Percentiles rank a stretch among this genome's conserved stretches.
Evolutionary conservation across 2,329 filamentous ascomycete genomes (phyloP).

Genomic region (Trichophyton mentagrophytes): DNA sequence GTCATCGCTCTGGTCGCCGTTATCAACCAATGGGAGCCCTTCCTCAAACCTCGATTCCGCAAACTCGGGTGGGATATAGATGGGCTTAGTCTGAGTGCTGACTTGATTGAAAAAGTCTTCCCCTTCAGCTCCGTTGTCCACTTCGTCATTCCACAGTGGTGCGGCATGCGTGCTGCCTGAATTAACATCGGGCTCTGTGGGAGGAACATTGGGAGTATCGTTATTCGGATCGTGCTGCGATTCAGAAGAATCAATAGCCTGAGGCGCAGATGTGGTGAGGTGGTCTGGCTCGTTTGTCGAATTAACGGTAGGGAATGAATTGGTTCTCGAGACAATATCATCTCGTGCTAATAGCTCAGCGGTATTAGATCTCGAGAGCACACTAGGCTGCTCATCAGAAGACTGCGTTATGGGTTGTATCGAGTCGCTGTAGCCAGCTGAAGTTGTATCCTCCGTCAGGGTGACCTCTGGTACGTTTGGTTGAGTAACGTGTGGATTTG

Average conservation of each 20-base stretch:
- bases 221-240: neutral
- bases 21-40: constrained; percentile 49
- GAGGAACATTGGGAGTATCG: neutral
- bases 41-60: constrained; percentile 54
- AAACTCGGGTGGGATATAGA: constrained; percentile 26
- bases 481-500: neutral
- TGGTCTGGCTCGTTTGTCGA: neutral
- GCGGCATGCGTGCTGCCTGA: neutral
- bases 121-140: constrained; percentile 35
- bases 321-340: constrained; percentile 4
- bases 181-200: neutral
- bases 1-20: constrained; percentile 18
- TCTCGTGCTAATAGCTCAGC: neutral
- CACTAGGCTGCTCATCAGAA: neutral
- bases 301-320: constrained; percentile 10
- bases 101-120: constrained; percentile 51
- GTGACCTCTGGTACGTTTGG: neutral
- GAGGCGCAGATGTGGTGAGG: neutral
- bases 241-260: neutral
- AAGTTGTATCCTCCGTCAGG: neutral
- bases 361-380: neutral
- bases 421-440: neutral
- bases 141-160: constrained; percentile 30
- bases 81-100: constrained; percentile 29
- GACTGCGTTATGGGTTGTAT: neutral